Conservation (phyloP, 495 filamentous ascomycete species). For the Penicillium coprophilum region DNA sequence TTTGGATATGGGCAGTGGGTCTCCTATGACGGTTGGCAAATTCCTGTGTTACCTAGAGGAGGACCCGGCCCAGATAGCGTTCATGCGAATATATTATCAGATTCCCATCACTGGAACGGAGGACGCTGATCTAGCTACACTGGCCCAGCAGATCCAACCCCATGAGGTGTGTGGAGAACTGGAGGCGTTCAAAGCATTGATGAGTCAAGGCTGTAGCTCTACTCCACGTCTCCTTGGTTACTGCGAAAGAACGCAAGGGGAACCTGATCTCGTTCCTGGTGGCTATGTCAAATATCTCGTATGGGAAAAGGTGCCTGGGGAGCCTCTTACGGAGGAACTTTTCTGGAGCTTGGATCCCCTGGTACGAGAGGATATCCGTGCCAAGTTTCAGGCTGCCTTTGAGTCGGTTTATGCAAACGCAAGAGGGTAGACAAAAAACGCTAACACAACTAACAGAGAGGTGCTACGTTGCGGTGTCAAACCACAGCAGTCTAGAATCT, state of each 20-base stretch:
- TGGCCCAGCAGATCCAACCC: conserved; percentile 10
- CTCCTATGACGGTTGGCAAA: conserved; percentile 16
- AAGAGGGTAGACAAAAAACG: background rate
- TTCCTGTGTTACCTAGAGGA: conserved; percentile 14
- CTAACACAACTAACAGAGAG: conserved; percentile 17
- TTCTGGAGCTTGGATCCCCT: conserved; percentile 21
- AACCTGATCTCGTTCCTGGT: conserved; percentile 17
- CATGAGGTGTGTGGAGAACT: conserved; percentile 15
- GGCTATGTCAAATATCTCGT: conserved; percentile 21
- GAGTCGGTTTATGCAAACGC: conserved; percentile 17
- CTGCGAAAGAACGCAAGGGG: conserved; percentile 15
- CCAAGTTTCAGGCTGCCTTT: conserved; percentile 15
- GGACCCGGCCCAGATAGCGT: conserved; percentile 14
- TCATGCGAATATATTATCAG: conserved; percentile 23
- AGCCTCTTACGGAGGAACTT: conserved; percentile 19
- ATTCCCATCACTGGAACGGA: conserved; percentile 25
- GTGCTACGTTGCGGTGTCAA: conserved; percentile 12
- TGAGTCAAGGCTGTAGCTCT: conserved; percentile 12
- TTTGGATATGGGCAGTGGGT: conserved; percentile 14
- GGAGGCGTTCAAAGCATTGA: conserved; percentile 13
- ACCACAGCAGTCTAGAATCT: conserved; percentile 13
- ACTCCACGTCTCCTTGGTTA: conserved; percentile 20
- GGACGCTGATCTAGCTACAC: conserved; percentile 14
- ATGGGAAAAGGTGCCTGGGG: conserved; percentile 22
- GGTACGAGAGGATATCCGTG: conserved; percentile 16